Base-by-base conservation (phyloP, 306 rosid species). In the Oxytropis ochrocephala region DNA sequence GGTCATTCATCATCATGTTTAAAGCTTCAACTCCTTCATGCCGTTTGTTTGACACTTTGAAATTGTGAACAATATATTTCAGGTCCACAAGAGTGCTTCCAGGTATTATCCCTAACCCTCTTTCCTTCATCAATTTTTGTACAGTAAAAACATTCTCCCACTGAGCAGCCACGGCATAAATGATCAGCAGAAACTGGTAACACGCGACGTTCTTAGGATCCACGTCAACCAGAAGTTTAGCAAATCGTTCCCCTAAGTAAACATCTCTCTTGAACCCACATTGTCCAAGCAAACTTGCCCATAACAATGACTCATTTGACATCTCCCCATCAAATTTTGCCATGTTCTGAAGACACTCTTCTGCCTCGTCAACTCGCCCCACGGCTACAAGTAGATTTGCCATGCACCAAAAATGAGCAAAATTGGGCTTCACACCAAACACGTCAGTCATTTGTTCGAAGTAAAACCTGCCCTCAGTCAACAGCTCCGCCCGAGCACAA, bases 341-440 rank as follows among this genome's bases (percentile, higher is more conserved):
- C 66, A 88, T 55, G 72, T 62, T 80, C 79, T 43, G 77, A 14
- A 86, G 64, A 6, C 78, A 79, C 55, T 81, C 82, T 72, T 84
- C 89, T 12, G 90, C 95, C 68, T 83, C 65, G 11, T 74, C 77
- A 18, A 78, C 58, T 32, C 77, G 68, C 77, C 90, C 90, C 48
- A 51, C 75, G 19, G 75, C 65, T 29, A 80, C 85, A 46, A 75
- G 81, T 67, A 83, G 88, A 77, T 91, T 88, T 2, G 92, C 90
- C 80, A 86, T 72, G 76, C 95, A 88, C 97, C 95, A 86, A 68
- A 72, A 86, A 69, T 91, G 97, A 44, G 85, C 97, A 54, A 86
- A 91, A 76, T 77, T 85, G 13, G 92, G 95, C 76, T 82, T 84
- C 67, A 86, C 39, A 39, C 32, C 60, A 64, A 58, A 86, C 10